phyloP scores from a whole-genome alignment of 2,329 filamentous ascomycete genomes.

The Dichotomopilus funicola region DNA sequence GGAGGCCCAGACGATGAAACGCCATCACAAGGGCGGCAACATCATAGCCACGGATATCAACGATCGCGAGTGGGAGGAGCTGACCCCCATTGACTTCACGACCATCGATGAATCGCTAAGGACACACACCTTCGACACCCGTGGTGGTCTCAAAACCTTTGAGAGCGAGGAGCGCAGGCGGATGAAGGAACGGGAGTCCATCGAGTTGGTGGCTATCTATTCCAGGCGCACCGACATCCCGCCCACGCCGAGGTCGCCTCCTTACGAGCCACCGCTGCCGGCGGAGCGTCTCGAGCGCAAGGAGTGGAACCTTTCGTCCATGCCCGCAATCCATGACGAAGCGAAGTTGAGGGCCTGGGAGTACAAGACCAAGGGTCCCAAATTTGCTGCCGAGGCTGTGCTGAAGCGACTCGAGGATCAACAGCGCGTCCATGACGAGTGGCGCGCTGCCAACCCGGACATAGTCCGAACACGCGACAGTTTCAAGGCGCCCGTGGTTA shows the following conservation, averaged over 20 bases:
- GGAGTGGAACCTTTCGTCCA: conserved; percentile 34
- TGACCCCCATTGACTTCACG: conserved; percentile 41
- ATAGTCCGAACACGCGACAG: not conserved
- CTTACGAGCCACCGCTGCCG: conserved; percentile 26
- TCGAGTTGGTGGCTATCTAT: conserved; percentile 57
- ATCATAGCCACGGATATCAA: conserved; percentile 12
- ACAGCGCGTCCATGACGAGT: not conserved
- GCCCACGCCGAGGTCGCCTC: conserved; percentile 49
- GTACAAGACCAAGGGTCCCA: conserved; percentile 36
- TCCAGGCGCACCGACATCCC: conserved; percentile 49
- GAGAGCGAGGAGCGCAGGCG: conserved; percentile 49
- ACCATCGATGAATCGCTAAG: conserved; percentile 40
- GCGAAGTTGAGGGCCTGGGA: conserved; percentile 45
- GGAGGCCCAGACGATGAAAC: conserved; percentile 63
- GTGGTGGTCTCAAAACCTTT: conserved; percentile 46
- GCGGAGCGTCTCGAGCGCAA: conserved; percentile 23
- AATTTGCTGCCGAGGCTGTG: conserved; percentile 38
- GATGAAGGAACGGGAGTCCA: conserved; percentile 51
- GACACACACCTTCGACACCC: conserved; percentile 45
- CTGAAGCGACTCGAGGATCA: conserved; percentile 35
- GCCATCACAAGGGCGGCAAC: conserved; percentile 49
- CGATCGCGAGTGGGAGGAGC: conserved; percentile 44
- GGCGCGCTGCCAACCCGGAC: too few species aligned
- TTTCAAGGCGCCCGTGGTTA: conserved; percentile 10
- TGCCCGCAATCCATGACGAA: conserved; percentile 40